Evolutionary conservation across 441 rosid genomes (phyloP), one percentile per base, ranked within the genome.

Genomic region (Gossypium trilobum): DNA sequence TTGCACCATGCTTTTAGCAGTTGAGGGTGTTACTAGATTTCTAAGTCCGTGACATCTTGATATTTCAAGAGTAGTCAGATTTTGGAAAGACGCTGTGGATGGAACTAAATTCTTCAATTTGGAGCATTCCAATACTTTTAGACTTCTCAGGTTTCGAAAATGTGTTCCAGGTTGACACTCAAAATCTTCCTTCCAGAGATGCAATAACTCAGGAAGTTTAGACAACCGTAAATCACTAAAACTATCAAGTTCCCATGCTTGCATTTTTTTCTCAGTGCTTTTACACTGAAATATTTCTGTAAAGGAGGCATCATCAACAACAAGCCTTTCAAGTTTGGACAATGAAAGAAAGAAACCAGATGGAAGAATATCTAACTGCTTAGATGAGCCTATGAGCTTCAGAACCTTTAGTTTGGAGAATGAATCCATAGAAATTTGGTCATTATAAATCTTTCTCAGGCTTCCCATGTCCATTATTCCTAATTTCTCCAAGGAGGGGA

Each of bases 141-240:
- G 46, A 42, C 3, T 44, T 62, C 44, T 52, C 65, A 80, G 62
- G 19, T 72, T 44, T 16, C 57, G 27, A 4, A 75, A 55, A 31
- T 52, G 14, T 5, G n/a, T 7, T 33, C 1, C 55, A 4, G 65
- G 3, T 2, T 25, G 71, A 48, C 23, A 22, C 20, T 3, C 36
- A 23, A n/a, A 23, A 52, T 11, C 31, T 69, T 7, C 69, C 62
- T 70, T 36, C 42, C 29, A 55, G 10, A 72, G 29, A 14, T 66
- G 71, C 65, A 10, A 70, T 52, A 79, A 65, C 44, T 54, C 48
- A 10, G 72, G 72, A 36, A 79, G 72, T 20, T 70, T 65, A 14
- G 55, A 73, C 39, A 75, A 19, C 36, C 48, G 61, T 16, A 75
- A 36, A 1, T 33, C 29, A n/a, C 68, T 60, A 9, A 60, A 25